A percentile compares a stretch with the other conserved stretches of the same genome.
Evolutionary conservation across 2,329 filamentous ascomycete species (phyloP).

Genomic region (Microsporum ferrugineum): DNA sequence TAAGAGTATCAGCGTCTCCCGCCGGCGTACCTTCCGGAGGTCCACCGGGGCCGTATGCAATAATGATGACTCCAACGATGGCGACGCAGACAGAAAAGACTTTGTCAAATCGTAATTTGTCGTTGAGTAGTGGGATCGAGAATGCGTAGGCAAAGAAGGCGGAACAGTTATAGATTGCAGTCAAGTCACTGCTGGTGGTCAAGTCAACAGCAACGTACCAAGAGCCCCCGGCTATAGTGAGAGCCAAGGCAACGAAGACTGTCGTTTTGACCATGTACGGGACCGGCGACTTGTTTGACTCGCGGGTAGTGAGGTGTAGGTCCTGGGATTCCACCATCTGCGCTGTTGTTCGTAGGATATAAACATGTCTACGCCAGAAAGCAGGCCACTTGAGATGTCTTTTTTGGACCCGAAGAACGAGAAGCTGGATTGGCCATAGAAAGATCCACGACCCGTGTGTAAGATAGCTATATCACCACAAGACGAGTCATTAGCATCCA

Average conservation of each 20-base stretch:
- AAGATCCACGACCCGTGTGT: conserved; percentile 91
- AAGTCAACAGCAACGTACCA: conserved; percentile 94
- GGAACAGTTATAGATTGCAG: conserved; percentile 97
- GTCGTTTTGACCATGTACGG: conserved; percentile 71
- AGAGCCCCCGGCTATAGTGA: conserved; percentile 81
- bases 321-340: conserved; percentile 79
- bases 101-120: conserved; percentile 75
- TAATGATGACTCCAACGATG: conserved; percentile 80
- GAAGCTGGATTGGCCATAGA: conserved; percentile 75
- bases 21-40: conserved; percentile 38
- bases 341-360: conserved; percentile 52
- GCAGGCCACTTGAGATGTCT: conserved; percentile 64
- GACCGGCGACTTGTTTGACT: conserved; percentile 40
- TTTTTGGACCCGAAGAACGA: conserved; percentile 69
- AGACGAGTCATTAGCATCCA: neutral
- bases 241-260: conserved; percentile 66
- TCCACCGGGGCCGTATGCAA: conserved; percentile 75
- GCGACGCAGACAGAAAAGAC: conserved; percentile 75
- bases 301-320: conserved; percentile 47
- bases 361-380: conserved; percentile 70
- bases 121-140: conserved; percentile 76
- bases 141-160: conserved; percentile 98
- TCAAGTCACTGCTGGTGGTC: conserved; percentile 86
- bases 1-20: conserved; percentile 26
- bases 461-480: conserved; percentile 48